Base-by-base conservation (phyloP, 2,329 filamentous ascomycete species). In the Penicillium glabrum region DNA sequence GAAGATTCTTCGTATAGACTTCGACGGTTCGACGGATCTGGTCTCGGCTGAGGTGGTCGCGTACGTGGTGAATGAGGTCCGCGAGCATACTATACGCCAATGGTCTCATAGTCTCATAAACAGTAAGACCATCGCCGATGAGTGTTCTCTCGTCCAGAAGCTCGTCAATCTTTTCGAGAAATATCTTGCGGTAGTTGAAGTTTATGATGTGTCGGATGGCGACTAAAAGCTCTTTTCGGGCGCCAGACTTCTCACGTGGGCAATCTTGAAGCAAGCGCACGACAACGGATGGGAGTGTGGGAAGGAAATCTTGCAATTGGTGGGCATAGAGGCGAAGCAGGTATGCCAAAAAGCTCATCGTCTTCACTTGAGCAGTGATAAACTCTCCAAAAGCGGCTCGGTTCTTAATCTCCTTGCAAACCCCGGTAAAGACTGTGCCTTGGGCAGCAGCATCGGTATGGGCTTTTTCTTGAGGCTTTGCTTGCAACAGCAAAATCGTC, bases 151-250 rank as follows among this genome's bases (percentile, higher is more conserved):
- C 93, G 64, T 99, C 95, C 46, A 99, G 79, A 35, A 99, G 82
- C 71, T 97, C 92, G 64, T 98, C 92, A 64, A 99, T 97, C 74
- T 96, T 96, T 37, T 87, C 87, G 26, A 98, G 78, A 70, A 99
- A 99, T 53, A 98, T 96, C 70, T 92, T 93, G 55, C 95, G 83
- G 67, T 97, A 98, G 71, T 98, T 98, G 77, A 98, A 98, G 76
- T 98, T 99, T 75, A 99, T 97, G 66, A 99, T 97, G 70, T 99
- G 96, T 23, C 96, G 86, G 57, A 99, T 97, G 0, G 95, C 96
- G 51, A 99, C 95, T 44, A 99, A 79, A 21, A 99, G 81, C 74
- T 99, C 95, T 72, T 99, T 99, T 19, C 96, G 85, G 1, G 93
- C 91, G 3, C 89, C 89, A 0, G 93, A 97, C 70, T 96, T 96